Conservation (phyloP, 257 asterid genomes). For the Eustoma russellianum region DNA sequence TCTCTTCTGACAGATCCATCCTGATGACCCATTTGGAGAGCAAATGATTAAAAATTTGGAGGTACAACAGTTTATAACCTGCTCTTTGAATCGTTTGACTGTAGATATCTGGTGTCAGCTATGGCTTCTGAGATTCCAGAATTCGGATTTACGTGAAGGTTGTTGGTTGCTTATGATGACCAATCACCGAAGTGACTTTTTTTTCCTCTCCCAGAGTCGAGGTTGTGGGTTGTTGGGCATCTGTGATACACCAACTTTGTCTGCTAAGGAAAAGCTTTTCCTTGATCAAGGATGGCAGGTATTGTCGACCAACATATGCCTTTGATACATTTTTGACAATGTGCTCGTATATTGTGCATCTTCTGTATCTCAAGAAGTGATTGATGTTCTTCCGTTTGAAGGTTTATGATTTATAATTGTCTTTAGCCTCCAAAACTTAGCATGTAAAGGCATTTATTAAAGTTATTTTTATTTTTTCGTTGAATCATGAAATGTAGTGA, state of each 20-base stretch:
- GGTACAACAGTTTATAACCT: slow-evolving; percentile 31
- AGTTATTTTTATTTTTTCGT: not conserved
- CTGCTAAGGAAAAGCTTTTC: slow-evolving; percentile 80
- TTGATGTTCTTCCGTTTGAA: too few species aligned
- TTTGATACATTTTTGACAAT: too few species aligned
- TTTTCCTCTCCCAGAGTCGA: slow-evolving; percentile 54
- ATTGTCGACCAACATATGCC: slow-evolving; percentile 4
- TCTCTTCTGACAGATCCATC: slow-evolving; percentile 59
- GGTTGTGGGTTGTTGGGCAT: slow-evolving; percentile 82
- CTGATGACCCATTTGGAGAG: slow-evolving; percentile 97
- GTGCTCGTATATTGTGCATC: not conserved
- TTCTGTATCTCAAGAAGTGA: not conserved
- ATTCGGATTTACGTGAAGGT: too few species aligned
- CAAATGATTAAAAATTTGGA: slow-evolving; percentile 96
- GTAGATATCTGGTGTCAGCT: not conserved
- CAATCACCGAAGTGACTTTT: slow-evolving; percentile 8
- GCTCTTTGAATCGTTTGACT: not conserved
- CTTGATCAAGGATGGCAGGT: slow-evolving; percentile 99
- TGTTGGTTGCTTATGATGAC: not conserved
- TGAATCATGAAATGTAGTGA: not conserved
- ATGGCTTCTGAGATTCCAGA: not conserved
- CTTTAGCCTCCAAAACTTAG: too few species aligned
- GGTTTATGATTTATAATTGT: not conserved
- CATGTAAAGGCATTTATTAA: not conserved
- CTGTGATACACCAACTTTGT: slow-evolving; percentile 80